These are phyloP conservation scores for Castanopsis chinensis DNA, from an alignment of 306 rosid genomes.

Conservation along the genomic window DNA sequence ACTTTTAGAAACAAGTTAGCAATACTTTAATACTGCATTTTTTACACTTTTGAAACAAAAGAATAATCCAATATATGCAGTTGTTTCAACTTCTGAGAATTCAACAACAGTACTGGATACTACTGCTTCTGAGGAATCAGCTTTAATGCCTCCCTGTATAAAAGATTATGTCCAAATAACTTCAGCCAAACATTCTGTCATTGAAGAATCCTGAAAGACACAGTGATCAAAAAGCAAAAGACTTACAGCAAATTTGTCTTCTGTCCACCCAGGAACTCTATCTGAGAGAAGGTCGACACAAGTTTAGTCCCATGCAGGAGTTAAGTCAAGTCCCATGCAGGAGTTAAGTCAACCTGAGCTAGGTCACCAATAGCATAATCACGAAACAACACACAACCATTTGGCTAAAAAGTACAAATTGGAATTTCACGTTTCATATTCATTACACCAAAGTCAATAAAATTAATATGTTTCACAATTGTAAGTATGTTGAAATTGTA, in stretches of 20 bases:
- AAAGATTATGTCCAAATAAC: neutral
- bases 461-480: conserved; percentile 4
- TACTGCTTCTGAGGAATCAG: conserved; percentile 20
- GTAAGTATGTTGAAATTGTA: conserved; percentile 18
- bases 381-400: conserved; percentile 72
- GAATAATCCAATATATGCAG: no score
- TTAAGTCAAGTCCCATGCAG: no score
- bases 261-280: conserved; percentile 59
- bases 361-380: conserved; percentile 96
- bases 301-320: no score
- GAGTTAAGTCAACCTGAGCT: conserved; percentile 98
- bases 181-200: neutral
- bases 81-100: conserved; percentile 15
- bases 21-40: no score
- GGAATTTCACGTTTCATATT: conserved; percentile 18
- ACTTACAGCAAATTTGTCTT: conserved; percentile 47
- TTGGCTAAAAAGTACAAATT: conserved; percentile 49
- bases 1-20: no score
- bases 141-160: conserved; percentile 39
- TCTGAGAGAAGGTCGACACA: conserved; percentile 54
- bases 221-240: conserved; percentile 13
- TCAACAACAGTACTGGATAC: conserved; percentile 19
- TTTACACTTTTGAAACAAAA: no score
- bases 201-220: conserved; percentile 1
- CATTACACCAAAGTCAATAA: conserved; percentile 4